phyloP scores from a whole-genome alignment of 495 filamentous ascomycete species.

The Symbiotaphrina buchneri region DNA sequence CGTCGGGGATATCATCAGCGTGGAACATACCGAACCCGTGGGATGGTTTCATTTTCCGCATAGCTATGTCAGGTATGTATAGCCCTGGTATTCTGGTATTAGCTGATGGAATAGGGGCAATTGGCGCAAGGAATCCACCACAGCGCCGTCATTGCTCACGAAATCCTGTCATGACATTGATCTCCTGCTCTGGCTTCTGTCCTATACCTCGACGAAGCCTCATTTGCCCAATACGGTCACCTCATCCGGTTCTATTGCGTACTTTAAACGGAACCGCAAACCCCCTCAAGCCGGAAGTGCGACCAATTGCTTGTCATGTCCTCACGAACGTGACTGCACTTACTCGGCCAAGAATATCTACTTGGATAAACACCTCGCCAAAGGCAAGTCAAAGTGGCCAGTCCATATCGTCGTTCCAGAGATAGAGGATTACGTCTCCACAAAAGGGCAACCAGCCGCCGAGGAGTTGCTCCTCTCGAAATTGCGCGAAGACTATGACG shows the following conservation, averaged over 20 bases:
- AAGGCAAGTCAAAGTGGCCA: conserved; percentile 52
- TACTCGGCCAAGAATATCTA: conserved; percentile 77
- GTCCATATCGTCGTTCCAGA: conserved; percentile 74
- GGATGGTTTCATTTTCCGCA: conserved; percentile 95
- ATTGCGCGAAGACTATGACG: conserved; percentile 48
- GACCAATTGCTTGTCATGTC: conserved; percentile 77
- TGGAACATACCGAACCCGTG: conserved; percentile 85
- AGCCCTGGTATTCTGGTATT: background rate
- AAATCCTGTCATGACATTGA: conserved; percentile 95
- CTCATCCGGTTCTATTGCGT: conserved; percentile 47
- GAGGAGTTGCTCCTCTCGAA: conserved; percentile 21
- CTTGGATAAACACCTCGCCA: conserved; percentile 27
- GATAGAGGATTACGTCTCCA: conserved; percentile 45
- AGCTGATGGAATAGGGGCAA: conserved; percentile 33
- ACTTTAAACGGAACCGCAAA: conserved; percentile 53
- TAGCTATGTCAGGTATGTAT: conserved; percentile 53
- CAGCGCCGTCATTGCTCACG: conserved; percentile 62
- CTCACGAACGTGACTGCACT: conserved; percentile 44
- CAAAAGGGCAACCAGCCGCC: conserved; percentile 15
- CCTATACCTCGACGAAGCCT: conserved; percentile 31
- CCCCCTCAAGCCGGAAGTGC: conserved; percentile 46
- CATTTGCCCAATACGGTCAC: conserved; percentile 56
- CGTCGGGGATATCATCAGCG: conserved; percentile 68
- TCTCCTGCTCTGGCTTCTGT: conserved; percentile 71
- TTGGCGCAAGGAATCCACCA: conserved; percentile 59